These are phyloP conservation scores for Pythium rishiriense DNA, from an alignment of 352 stramenopile species.

Conservation along the genomic window DNA sequence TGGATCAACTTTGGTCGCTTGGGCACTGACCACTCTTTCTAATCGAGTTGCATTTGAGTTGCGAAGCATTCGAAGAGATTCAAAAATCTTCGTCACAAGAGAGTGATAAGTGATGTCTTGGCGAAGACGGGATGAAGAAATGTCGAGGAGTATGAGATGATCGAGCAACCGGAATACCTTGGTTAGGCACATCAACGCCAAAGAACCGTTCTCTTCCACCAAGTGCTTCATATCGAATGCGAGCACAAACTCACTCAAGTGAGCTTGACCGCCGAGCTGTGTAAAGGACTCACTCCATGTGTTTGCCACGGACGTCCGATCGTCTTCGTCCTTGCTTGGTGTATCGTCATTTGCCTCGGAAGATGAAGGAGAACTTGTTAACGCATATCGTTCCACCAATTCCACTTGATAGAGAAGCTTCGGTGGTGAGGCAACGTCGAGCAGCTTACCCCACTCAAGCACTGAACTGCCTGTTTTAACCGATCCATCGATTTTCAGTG, in stretches of 20 bases:
- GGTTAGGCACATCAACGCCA: conserved; percentile 65
- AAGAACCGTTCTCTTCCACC: conserved; percentile 36
- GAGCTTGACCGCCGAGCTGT: conserved; percentile 52
- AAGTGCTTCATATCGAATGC: conserved; percentile 35
- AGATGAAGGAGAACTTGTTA: neutral
- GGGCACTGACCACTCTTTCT: neutral
- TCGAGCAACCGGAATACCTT: conserved; percentile 72
- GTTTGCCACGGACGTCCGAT: conserved; percentile 17
- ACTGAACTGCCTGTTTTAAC: conserved; percentile 39
- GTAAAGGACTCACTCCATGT: conserved; percentile 58
- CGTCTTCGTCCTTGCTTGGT: neutral
- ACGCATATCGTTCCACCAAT: conserved; percentile 25
- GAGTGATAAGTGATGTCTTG: conserved; percentile 1
- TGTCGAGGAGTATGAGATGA: conserved; percentile 64
- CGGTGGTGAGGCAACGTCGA: conserved; percentile 56
- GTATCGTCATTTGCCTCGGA: neutral
- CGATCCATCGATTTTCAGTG: conserved; percentile 69
- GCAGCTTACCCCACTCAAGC: conserved; percentile 58
- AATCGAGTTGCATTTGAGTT: neutral
- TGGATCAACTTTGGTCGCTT: neutral
- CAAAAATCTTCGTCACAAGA: conserved; percentile 15
- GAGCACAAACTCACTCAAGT: conserved; percentile 61
- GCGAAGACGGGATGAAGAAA: conserved; percentile 24
- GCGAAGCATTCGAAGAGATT: neutral
- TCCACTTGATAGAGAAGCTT: conserved; percentile 42